Conservation (phyloP, 225 moss, liverwort and hornwort genomes). For the Sphagnum tenellum region DNA sequence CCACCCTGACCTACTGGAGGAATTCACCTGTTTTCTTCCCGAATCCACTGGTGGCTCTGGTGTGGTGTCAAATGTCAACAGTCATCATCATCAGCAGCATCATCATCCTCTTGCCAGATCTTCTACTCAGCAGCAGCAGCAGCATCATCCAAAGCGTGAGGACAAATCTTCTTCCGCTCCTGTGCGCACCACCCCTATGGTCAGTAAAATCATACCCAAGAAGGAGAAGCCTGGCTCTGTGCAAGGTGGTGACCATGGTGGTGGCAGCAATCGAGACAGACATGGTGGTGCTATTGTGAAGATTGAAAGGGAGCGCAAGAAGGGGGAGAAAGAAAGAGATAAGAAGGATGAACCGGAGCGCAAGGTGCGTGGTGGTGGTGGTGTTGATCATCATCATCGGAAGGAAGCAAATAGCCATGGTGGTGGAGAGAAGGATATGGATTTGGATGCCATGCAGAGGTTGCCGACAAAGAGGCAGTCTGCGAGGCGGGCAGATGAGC, state of each 20-base stretch:
- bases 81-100: conserved; percentile 20
- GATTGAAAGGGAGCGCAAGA: conserved; percentile 24
- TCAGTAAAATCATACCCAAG: conserved; percentile 34
- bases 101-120: conserved; percentile 14
- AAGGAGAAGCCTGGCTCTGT: conserved; percentile 47
- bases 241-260: conserved; percentile 34
- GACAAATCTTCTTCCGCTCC: conserved; percentile 25
- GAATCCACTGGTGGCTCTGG: conserved; percentile 38
- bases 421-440: conserved; percentile 56
- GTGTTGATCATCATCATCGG: background rate
- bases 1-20: conserved; percentile 80
- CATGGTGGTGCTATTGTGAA: conserved; percentile 19
- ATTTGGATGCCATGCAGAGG: conserved; percentile 61
- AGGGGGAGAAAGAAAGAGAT: conserved; percentile 43
- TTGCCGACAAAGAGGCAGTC: conserved; percentile 72
- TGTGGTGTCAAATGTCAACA: conserved; percentile 5
- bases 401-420: conserved; percentile 1
- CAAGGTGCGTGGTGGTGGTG: conserved; percentile 48
- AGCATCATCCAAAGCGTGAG: conserved; percentile 14
- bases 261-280: conserved; percentile 40
- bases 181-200: conserved; percentile 23
- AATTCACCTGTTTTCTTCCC: conserved; percentile 90
- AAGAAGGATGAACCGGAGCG: conserved; percentile 47
- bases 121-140: conserved; percentile 23
- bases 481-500: conserved; percentile 80